Base-by-base conservation (phyloP, 352 stramenopile species). In the Halophytophthora batemanensis region DNA sequence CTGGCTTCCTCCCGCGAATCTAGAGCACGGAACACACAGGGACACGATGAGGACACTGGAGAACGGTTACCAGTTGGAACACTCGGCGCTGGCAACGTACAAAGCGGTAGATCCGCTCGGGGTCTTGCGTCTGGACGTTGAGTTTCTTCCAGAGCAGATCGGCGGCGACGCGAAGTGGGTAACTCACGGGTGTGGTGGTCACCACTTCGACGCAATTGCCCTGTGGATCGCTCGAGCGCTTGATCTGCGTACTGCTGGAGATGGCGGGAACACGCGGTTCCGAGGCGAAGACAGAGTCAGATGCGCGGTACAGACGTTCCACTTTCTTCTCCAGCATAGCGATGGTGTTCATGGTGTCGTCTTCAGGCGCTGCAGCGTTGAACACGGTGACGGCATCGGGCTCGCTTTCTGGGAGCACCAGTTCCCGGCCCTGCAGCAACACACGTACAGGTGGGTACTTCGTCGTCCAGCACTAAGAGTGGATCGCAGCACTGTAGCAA, bases 51-150 rank as follows among this genome's bases (percentile, higher is more conserved):
- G 28, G 15, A 5, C 31, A 8, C 21, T 43, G 31, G 25, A 54
- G 15, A 12, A 15, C 6, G 53, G 33, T 13, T 43, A 35, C 0
- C 4, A 18, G 33, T 38, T 13, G 50, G 22, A 12, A 22, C 6
- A 14, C 19, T 50, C n/a, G n/a, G n/a, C n/a, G n/a, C n/a, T n/a
- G 19, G 23, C 34, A 6, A 61, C 63, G 42, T 57, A 71, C 63
- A 19, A 71, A 71, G 39, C 46, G 62, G 50, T 71, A 72, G 50
- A 64, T 69, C 33, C 61, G 52, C 17, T 69, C 63, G 1, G 59
- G 63, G 41, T 72, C 61, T 25, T 65, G 57, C 14, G 54, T 53
- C 29, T 65, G 68, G 21, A 68, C 43, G 25, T 64, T 71, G 22
- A 69, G 42, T 18, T 71, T 50, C 18, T 58, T 64, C 63, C 63